Base-by-base conservation (phyloP, 2,329 filamentous ascomycete species). In the Cercospora brassicicola region DNA sequence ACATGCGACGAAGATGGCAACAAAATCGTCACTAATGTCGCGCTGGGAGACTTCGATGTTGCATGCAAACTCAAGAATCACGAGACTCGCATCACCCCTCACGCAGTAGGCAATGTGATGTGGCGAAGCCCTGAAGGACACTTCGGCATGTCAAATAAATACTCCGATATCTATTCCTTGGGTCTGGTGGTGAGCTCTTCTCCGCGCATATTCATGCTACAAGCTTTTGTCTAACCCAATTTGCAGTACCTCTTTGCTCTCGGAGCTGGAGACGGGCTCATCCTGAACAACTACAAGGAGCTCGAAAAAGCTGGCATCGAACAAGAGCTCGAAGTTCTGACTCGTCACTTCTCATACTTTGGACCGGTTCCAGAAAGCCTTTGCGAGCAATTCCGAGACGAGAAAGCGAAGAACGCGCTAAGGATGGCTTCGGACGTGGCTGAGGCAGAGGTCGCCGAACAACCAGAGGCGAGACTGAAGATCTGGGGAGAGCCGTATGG, bases 51-150 rank as follows among this genome's bases (percentile, higher is more conserved):
- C 72, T 79, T 81, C 60, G 78, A 81, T 67, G 71, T 78, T 62
- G 73, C 76, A 71, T 78, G 71, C 33, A 15, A 15, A 36, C 33
- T 36, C 13, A 15, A 15, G 11, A 13, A 36, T 36, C 33, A 15
- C 13, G 33, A 15, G 33, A 36, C 33, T 15, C 33, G 33, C 33
- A 36, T 36, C 13, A 5, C 73, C 5, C 73, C 69, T 65, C 66
- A 76, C 72, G 73, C 74, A 66, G 72, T 81, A 71, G 78, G 78
- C 13, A 81, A 81, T 69, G 75, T 68, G 20, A 81, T 81, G 77
- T 81, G 78, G 79, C 77, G 78, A 73, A 81, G 79, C 73, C 79
- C 76, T 64, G 79, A 81, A 75, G 77, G 74, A 67, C 78, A 81
- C 68, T 78, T 76, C 7, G 77, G 77, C 69, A 75, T 68, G 33